Evolutionary conservation across 2,329 filamentous ascomycete genomes (phyloP).

Genomic region (Ceratocystis colombiana): DNA sequence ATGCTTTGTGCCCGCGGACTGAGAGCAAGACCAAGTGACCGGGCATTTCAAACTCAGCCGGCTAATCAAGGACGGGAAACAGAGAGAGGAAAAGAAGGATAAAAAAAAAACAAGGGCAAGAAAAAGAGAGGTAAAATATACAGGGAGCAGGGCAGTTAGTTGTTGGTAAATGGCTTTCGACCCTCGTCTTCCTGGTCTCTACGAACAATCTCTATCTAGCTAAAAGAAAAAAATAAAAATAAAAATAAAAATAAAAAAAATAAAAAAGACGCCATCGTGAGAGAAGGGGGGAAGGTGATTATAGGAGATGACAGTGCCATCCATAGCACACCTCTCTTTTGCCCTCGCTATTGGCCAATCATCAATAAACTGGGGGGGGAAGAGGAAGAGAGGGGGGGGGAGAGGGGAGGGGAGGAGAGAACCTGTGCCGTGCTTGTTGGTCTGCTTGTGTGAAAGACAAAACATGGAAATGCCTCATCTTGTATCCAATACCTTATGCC

Average conservation of each 20-base stretch:
- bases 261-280: neutral
- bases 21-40: neutral
- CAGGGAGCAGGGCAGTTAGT: neutral
- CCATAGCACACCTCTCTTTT: no score
- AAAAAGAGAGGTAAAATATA: neutral
- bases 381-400: no score
- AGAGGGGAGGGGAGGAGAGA: neutral
- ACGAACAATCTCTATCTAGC: no score
- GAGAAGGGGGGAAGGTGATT: no score
- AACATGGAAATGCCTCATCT: slow-evolving; percentile 1
- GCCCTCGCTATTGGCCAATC: no score
- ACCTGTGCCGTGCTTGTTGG: neutral
- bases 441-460: neutral
- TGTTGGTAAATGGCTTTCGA: neutral
- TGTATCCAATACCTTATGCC: neutral
- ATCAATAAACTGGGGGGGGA: no score
- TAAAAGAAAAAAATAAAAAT: neutral
- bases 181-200: neutral
- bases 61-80: neutral
- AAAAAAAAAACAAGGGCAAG: no score
- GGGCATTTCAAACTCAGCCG: neutral
- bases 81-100: neutral
- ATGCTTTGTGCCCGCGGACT: no score
- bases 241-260: neutral
- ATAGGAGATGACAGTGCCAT: no score